Evolutionary conservation across 2,329 filamentous ascomycete species (phyloP).

Genomic region (Tolypocladium tundrense): DNA sequence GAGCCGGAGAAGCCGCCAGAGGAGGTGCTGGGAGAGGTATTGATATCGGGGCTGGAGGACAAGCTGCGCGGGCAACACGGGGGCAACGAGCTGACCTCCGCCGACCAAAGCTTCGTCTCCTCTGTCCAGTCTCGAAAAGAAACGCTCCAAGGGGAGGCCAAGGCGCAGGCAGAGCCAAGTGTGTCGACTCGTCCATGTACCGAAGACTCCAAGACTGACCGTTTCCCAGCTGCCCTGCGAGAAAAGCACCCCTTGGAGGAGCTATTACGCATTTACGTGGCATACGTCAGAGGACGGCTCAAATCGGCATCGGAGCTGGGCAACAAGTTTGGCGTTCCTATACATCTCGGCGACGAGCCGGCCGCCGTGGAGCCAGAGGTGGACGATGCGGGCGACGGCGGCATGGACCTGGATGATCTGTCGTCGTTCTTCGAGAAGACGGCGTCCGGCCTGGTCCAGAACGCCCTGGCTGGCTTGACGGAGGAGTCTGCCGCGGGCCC

Average conservation of each 20-base stretch:
- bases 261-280: constrained; percentile 22
- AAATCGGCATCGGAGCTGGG: constrained; percentile 22
- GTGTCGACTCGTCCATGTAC: background rate
- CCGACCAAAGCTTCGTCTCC: constrained; percentile 23
- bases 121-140: constrained; percentile 22
- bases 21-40: constrained; percentile 43
- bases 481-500: constrained; percentile 11
- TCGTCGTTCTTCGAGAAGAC: constrained; percentile 33
- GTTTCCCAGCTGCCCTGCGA: constrained; percentile 17
- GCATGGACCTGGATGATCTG: constrained; percentile 28
- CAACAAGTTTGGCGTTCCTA: constrained; percentile 22
- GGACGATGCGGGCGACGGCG: constrained; percentile 16
- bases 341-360: constrained; percentile 19
- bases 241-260: constrained; percentile 29
- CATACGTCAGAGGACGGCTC: constrained; percentile 22
- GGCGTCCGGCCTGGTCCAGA: constrained; percentile 28
- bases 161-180: constrained; percentile 10
- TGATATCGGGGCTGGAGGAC: constrained; percentile 46
- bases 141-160: constrained; percentile 18
- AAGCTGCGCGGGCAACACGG: constrained; percentile 25
- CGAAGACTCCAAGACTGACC: background rate
- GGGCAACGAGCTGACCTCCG: constrained; percentile 19
- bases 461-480: constrained; percentile 26
- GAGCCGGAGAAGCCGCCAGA: constrained; percentile 39
- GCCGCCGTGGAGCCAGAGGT: background rate